A percentile compares a stretch with the other conserved stretches of the same genome.
phyloP scores from a whole-genome alignment of 257 asterid species.

The Cynanchum wilfordii region DNA sequence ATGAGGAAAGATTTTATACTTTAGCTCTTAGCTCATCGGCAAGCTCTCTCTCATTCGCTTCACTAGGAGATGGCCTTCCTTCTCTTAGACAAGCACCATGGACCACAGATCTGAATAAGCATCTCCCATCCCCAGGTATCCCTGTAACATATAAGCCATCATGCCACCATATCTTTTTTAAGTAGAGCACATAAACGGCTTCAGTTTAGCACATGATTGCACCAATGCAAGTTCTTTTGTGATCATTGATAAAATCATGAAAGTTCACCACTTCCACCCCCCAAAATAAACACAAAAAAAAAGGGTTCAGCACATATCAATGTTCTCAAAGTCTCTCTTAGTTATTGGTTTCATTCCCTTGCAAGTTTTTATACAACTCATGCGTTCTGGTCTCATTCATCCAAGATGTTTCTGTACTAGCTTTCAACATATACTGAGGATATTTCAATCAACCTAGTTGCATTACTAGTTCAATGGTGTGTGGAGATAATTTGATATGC shows the following conservation, averaged over 20 bases:
- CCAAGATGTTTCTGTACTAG: not conserved
- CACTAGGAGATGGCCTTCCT: slow-evolving; percentile 59
- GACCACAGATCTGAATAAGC: slow-evolving; percentile 69
- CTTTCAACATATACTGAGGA: not conserved
- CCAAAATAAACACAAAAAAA: too few relatives aligned
- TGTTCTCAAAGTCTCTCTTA: not conserved
- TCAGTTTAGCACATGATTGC: not conserved
- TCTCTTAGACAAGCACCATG: slow-evolving; percentile 59
- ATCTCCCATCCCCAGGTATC: slow-evolving; percentile 77
- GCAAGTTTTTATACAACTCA: not conserved
- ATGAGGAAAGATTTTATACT: slow-evolving; percentile 20
- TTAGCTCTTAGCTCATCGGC: slow-evolving; percentile 72
- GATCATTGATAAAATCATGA: not conserved
- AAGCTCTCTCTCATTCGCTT: slow-evolving; percentile 47
- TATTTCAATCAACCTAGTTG: not conserved
- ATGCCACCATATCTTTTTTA: slow-evolving; percentile 1
- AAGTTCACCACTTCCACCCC: not conserved
- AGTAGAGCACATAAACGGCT: not conserved
- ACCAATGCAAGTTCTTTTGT: not conserved
- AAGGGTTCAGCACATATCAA: not conserved
- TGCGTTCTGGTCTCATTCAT: too few relatives aligned
- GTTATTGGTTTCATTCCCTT: not conserved
- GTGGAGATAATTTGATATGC: not conserved
- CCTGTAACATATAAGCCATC: slow-evolving; percentile 32
- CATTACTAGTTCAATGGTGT: not conserved